Evolutionary conservation across 768 basidiomycete species (phyloP).

Genomic region (Trametes sanguinea): DNA sequence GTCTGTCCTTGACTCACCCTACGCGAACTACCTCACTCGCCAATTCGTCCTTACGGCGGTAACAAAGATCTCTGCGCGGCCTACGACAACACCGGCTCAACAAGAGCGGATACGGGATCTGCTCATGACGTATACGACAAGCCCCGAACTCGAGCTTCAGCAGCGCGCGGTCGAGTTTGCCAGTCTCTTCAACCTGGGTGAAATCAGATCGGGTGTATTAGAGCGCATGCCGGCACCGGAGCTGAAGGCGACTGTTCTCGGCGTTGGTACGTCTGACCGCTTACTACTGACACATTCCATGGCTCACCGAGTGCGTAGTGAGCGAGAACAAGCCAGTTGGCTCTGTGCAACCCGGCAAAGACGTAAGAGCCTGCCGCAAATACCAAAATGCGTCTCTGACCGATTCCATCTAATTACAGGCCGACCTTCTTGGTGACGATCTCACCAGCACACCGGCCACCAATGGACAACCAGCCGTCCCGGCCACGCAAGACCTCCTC

Average conservation of each 20-base stretch:
- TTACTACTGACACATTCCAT: not conserved
- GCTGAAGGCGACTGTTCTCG: conserved; percentile 95
- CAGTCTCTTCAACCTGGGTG: conserved; percentile 74
- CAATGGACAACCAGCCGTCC: conserved; percentile 47
- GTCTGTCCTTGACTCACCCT: conserved; percentile 89
- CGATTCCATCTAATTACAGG: conserved; percentile 31
- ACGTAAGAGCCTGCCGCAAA: conserved; percentile 45
- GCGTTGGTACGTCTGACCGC: conserved; percentile 60
- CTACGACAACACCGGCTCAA: conserved; percentile 62
- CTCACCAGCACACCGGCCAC: conserved; percentile 41
- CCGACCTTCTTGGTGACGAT: conserved; percentile 87
- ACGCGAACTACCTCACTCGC: conserved; percentile 85
- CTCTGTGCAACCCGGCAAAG: conserved; percentile 76
- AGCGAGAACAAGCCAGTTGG: conserved; percentile 97
- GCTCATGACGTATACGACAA: conserved; percentile 80
- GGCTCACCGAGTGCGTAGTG: conserved; percentile 48
- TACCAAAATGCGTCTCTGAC: not conserved
- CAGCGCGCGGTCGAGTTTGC: conserved; percentile 96
- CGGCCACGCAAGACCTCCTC: conserved; percentile 80
- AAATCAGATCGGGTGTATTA: conserved; percentile 80
- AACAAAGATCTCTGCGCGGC: conserved; percentile 87
- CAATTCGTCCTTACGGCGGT: conserved; percentile 91
- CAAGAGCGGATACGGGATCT: conserved; percentile 80
- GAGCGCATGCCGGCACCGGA: conserved; percentile 99
- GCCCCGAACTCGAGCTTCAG: conserved; percentile 91